Base-by-base conservation (phyloP, 768 basidiomycete genomes). In the Pleurotus salmoneostramineus region DNA sequence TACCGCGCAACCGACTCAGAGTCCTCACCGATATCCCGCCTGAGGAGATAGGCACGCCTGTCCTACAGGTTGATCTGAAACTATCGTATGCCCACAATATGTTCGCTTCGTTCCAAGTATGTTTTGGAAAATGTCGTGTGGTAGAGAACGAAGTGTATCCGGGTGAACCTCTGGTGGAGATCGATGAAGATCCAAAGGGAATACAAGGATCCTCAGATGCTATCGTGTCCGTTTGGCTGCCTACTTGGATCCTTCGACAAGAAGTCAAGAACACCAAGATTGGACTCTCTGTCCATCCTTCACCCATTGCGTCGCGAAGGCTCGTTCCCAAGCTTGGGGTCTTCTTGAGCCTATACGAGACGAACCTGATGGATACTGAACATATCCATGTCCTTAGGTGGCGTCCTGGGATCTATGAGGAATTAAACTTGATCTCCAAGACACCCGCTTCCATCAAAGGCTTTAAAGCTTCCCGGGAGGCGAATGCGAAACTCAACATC, bases 51-150 rank as follows among this genome's bases (percentile, higher is more conserved):
- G 67, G 66, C 5, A 71, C 71, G 3, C 78, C 75, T 0, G 47
- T 70, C 3, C 63, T 81, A 5, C 68, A 73, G 33, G 76, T 77
- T 59, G 71, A 74, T 42, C 57, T 74, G 15, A 15, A n/a, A 12
- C 21, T 31, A 15, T 46, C 45, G 8, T 43, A 6, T 17, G 62
- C 60, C 7, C 64, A 68, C 27, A 77, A 77, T 50, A 62, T 69
- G 12, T 75, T 75, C 60, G 64, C 72, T 10, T 67, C 70, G 1
- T 58, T 74, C 34, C 74, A 71, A 12, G 63, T 65, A 0, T 60
- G 65, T 1, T 77, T 75, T 50, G 78, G 78, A 8, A 64, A 63
- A 0, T 58, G 68, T 0, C 48, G 52, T 17, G 27, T 49, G 11
- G 61, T 58, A 21, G 50, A 61, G 4, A 62, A 64, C 17, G 43